Percentiles rank a stretch among this genome's conserved stretches.
phyloP scores from a whole-genome alignment of 169 alveolate genomes.

The Plasmodium knowlesi region DNA sequence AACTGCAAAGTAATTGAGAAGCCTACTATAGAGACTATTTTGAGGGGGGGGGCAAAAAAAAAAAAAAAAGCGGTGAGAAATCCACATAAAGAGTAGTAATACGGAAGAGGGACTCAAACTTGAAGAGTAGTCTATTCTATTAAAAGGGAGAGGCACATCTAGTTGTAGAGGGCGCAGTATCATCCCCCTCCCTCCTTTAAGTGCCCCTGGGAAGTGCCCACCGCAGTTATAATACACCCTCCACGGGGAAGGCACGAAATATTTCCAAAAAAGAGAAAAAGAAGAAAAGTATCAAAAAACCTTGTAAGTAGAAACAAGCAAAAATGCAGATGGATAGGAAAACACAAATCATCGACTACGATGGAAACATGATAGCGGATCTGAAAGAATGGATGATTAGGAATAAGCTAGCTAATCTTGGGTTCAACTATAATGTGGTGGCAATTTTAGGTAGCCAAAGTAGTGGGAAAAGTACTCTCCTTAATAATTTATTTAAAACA shows the following conservation, averaged over 20 bases:
- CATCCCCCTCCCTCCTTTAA: neutral
- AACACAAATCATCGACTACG: slow-evolving; percentile 73
- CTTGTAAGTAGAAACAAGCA: neutral
- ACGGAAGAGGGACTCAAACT: neutral
- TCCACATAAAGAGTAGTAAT: neutral
- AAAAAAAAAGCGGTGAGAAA: neutral
- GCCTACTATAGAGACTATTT: neutral
- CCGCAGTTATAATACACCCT: neutral
- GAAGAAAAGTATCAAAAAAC: neutral
- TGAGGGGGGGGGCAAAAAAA: too few species aligned
- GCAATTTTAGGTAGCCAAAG: slow-evolving; percentile 93
- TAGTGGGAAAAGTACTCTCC: slow-evolving; percentile 92
- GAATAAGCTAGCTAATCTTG: slow-evolving; percentile 35
- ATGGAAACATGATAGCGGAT: slow-evolving; percentile 58
- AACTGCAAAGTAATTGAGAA: neutral
- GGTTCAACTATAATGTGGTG: slow-evolving; percentile 87
- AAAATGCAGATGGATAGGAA: slow-evolving; percentile 11
- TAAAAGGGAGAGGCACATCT: too few species aligned
- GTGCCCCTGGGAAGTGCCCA: neutral
- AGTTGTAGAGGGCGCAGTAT: too few species aligned
- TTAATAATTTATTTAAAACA: slow-evolving; percentile 88
- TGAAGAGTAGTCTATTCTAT: too few species aligned
- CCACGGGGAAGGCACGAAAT: neutral
- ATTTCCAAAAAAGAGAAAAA: neutral
- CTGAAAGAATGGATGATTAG: slow-evolving; percentile 57